Conservation (phyloP, 1,284 basidiomycete species). For the Tylopilus sp. region DNA sequence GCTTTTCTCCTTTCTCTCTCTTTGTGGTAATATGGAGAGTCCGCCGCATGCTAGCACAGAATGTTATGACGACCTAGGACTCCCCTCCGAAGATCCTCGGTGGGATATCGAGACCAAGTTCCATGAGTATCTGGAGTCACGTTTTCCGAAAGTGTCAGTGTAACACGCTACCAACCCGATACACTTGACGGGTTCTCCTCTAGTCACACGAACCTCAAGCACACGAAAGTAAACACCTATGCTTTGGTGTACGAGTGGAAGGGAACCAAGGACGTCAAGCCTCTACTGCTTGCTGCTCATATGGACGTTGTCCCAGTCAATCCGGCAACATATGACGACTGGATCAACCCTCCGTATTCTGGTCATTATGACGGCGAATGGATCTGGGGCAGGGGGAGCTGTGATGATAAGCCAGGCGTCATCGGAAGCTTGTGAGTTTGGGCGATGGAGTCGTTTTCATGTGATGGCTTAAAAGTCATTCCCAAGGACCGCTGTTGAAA, state of each 20-base stretch:
- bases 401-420: slow-evolving; percentile 59
- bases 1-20: slow-evolving; percentile 10
- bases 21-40: neutral
- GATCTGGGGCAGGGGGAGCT: slow-evolving; percentile 61
- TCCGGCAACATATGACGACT: slow-evolving; percentile 45
- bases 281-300: slow-evolving; percentile 57
- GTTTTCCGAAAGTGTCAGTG: slow-evolving; percentile 41
- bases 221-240: slow-evolving; percentile 55
- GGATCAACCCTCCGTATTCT: slow-evolving; percentile 50
- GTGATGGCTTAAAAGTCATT: neutral
- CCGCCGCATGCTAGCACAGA: slow-evolving; percentile 28
- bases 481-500: slow-evolving; percentile 49
- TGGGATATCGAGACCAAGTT: slow-evolving; percentile 43
- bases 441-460: neutral
- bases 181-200: neutral
- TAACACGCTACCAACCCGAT: neutral
- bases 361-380: slow-evolving; percentile 46
- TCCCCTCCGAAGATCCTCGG: slow-evolving; percentile 41
- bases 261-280: slow-evolving; percentile 56
- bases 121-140: slow-evolving; percentile 40
- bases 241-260: slow-evolving; percentile 60
- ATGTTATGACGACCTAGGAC: slow-evolving; percentile 40
- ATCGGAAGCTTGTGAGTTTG: slow-evolving; percentile 50
- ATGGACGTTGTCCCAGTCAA: slow-evolving; percentile 60
- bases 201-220: slow-evolving; percentile 44